These are phyloP conservation scores for Myxozyma lipomycoides DNA, from an alignment of 805 yeast genomes.

Conservation along the genomic window DNA sequence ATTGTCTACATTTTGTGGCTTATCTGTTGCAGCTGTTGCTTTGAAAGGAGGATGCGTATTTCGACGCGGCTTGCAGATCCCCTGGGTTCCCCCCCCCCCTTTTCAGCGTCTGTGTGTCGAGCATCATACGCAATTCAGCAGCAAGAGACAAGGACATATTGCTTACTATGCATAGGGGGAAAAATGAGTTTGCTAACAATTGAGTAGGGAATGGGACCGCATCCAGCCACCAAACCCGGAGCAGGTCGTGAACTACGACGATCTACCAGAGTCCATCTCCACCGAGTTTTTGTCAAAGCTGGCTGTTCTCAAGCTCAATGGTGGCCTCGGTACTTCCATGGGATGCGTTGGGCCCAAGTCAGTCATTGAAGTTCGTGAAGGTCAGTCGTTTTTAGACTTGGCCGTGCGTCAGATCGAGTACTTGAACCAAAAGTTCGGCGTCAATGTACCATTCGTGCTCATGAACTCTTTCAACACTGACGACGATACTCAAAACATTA, in stretches of 20 bases:
- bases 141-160: too few relatives aligned
- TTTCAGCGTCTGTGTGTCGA: too few relatives aligned
- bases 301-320: slow-evolving; percentile 94
- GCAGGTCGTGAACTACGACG: slow-evolving; percentile 79
- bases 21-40: background rate
- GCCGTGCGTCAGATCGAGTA: slow-evolving; percentile 90
- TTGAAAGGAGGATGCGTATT: too few relatives aligned
- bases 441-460: slow-evolving; percentile 91
- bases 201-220: slow-evolving; percentile 73
- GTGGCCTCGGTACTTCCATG: slow-evolving; percentile 99
- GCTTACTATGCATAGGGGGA: too few relatives aligned
- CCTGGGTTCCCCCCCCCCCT: too few relatives aligned
- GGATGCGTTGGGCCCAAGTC: slow-evolving; percentile 99
- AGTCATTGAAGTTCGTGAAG: slow-evolving; percentile 97
- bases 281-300: slow-evolving; percentile 63
- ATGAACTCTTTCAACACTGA: slow-evolving; percentile 99
- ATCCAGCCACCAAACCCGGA: slow-evolving; percentile 85
- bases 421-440: slow-evolving; percentile 81
- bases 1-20: background rate
- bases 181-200: background rate
- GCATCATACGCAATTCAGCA: too few relatives aligned
- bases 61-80: too few relatives aligned
- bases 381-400: slow-evolving; percentile 92
- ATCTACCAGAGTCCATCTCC: slow-evolving; percentile 40
- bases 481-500: slow-evolving; percentile 88